Conservation (phyloP, 768 basidiomycete genomes). For the button mushroom (Agaricus bisporus) region DNA sequence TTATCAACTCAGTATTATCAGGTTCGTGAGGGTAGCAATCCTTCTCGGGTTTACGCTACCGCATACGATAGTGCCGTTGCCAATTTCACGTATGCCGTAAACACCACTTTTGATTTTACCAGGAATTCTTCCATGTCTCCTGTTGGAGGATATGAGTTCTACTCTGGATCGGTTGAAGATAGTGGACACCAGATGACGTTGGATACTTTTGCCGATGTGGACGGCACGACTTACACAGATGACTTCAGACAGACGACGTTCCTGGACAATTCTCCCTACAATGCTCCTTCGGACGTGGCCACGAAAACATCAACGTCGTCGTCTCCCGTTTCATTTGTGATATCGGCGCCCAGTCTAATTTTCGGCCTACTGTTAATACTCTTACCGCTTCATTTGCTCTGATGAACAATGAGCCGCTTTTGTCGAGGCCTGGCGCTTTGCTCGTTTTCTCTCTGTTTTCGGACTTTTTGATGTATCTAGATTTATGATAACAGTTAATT, state of each 20-base stretch:
- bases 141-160: constrained; percentile 31
- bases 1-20: background rate
- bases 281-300: constrained; percentile 19
- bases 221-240: constrained; percentile 21
- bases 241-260: constrained; percentile 21
- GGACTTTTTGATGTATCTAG: background rate
- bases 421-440: background rate
- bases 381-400: background rate
- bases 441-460: background rate
- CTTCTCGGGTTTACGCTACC: constrained; percentile 29
- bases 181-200: constrained; percentile 23
- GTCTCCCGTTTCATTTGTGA: constrained; percentile 1
- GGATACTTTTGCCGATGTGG: constrained; percentile 21
- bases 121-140: constrained; percentile 22
- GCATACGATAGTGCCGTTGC: constrained; percentile 25
- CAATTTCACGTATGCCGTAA: constrained; percentile 22
- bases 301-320: constrained; percentile 13
- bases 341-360: background rate
- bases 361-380: background rate
- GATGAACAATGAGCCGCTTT: background rate
- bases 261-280: constrained; percentile 23
- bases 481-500: background rate
- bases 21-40: constrained; percentile 22
- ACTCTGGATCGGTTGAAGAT: constrained; percentile 20
- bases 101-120: constrained; percentile 23